Percentiles rank a stretch among this genome's conserved stretches.
Evolutionary conservation across 176 grass and related monocot genomes (phyloP).

Genomic region (Rhipidocladum racemiflorum): DNA sequence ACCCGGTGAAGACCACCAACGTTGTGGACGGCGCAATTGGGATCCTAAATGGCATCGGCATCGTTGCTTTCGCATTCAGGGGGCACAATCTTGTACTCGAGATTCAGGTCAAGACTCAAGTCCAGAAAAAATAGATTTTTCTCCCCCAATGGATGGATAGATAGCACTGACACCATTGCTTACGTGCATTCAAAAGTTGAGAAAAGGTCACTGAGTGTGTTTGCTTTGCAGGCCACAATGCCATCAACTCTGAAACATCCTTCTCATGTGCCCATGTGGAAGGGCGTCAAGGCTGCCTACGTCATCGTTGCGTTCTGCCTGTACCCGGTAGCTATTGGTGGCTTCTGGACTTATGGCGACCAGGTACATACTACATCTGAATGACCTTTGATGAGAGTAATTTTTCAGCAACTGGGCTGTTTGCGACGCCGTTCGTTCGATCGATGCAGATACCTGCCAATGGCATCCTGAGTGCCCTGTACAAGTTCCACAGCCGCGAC

Average conservation of each 20-base stretch:
- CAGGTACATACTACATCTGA: slow-evolving; percentile 28
- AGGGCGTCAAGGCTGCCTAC: slow-evolving; percentile 82
- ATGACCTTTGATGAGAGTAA: background rate
- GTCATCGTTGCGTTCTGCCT: slow-evolving; percentile 60
- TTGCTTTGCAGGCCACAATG: slow-evolving; percentile 74
- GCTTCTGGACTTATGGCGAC: slow-evolving; percentile 94
- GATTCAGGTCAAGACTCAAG: slow-evolving; percentile 63
- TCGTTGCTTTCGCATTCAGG: slow-evolving; percentile 92
- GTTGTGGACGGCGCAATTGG: slow-evolving; percentile 41
- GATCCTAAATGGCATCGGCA: slow-evolving; percentile 75
- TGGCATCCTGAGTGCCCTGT: slow-evolving; percentile 66
- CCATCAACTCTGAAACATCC: slow-evolving; percentile 87
- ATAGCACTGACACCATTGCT: background rate
- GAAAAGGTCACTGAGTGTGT: background rate
- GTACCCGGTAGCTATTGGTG: slow-evolving; percentile 75
- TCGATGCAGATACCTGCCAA: slow-evolving; percentile 57
- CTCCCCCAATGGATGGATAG: background rate
- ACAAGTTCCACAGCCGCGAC: slow-evolving; percentile 69
- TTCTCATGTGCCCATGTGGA: slow-evolving; percentile 94
- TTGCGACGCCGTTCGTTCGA: background rate
- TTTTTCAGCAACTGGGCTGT: background rate
- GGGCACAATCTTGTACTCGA: slow-evolving; percentile 93
- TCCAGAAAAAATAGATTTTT: background rate
- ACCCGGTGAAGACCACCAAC: slow-evolving; percentile 39
- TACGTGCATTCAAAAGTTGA: background rate